A percentile compares a stretch with the other conserved stretches of the same genome.
Evolutionary conservation across 2,329 filamentous ascomycete species (phyloP).

Genomic region (Botryotinia calthae): DNA sequence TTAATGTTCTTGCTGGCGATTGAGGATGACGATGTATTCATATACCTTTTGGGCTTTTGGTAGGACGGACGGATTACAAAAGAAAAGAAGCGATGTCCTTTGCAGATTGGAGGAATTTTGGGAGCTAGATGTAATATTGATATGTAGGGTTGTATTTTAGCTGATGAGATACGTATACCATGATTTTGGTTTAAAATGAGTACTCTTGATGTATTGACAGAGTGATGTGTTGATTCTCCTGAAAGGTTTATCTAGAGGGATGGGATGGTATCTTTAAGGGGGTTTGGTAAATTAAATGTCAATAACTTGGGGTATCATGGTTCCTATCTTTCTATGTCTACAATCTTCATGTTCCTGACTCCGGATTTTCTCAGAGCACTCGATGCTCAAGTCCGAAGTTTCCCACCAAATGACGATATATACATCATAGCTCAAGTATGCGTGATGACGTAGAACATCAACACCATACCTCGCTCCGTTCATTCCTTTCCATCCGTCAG

Average conservation of each 20-base stretch:
- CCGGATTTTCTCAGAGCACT: not conserved
- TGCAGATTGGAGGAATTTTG: not conserved
- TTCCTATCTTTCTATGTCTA: not conserved
- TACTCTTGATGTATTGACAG: not conserved
- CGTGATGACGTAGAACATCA: not conserved
- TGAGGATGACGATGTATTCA: not conserved
- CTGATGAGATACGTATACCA: conserved; percentile 12
- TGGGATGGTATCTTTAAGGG: too few relatives aligned
- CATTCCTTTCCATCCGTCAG: not conserved
- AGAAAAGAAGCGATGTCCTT: not conserved
- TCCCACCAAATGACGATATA: not conserved
- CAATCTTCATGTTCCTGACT: not conserved
- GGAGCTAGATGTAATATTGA: conserved; percentile 1
- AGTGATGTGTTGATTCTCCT: not conserved
- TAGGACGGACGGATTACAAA: not conserved
- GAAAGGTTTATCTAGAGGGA: too few relatives aligned
- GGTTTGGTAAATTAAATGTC: not conserved
- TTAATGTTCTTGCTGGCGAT: conserved; percentile 5
- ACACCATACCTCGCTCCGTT: not conserved
- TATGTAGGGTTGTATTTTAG: not conserved
- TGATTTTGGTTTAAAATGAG: not conserved
- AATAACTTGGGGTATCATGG: not conserved
- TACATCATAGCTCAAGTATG: not conserved
- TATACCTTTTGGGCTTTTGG: conserved; percentile 8
- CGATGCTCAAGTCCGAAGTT: not conserved